A percentile compares a stretch with the other conserved stretches of the same genome.
Conservation (phyloP, 1,284 basidiomycete species). For the Rhodotorula sp. region DNA sequence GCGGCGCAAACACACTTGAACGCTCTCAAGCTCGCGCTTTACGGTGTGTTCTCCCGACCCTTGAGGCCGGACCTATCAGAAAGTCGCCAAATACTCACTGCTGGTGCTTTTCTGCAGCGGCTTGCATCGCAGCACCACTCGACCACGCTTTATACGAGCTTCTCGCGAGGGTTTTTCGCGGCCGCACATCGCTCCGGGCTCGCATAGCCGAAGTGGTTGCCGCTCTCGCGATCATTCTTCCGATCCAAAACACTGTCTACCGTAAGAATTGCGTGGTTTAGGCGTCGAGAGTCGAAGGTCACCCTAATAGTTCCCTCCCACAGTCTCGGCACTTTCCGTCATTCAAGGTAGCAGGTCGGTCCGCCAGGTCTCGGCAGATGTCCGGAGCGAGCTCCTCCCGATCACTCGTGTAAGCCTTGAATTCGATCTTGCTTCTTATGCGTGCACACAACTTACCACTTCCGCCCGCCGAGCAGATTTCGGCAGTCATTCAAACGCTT, state of each 20-base stretch:
- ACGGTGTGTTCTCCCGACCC: neutral
- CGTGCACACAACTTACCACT: neutral
- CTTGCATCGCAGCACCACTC: conserved; percentile 6
- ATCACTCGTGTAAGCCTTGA: neutral
- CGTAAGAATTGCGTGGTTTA: neutral
- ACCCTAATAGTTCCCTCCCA: neutral
- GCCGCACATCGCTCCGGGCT: neutral
- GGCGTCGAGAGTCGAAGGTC: neutral
- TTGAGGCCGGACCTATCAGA: neutral
- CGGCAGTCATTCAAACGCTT: conserved; percentile 1
- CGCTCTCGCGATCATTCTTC: neutral
- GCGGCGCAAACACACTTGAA: neutral
- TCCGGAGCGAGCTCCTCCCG: neutral
- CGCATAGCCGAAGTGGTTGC: neutral
- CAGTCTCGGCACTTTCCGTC: conserved; percentile 3
- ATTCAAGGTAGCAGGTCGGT: neutral
- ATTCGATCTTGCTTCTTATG: no score
- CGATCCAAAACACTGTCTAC: conserved; percentile 7
- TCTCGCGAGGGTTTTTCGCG: neutral
- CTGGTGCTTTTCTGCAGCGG: neutral
- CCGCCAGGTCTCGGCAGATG: neutral
- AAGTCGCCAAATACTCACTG: neutral
- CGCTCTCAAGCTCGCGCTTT: conserved; percentile 1
- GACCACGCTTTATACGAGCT: conserved; percentile 8
- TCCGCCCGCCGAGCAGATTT: neutral